Evolutionary conservation across 1,284 basidiomycete genomes (phyloP).

Genomic region (Taiwanofungus camphoratus): DNA sequence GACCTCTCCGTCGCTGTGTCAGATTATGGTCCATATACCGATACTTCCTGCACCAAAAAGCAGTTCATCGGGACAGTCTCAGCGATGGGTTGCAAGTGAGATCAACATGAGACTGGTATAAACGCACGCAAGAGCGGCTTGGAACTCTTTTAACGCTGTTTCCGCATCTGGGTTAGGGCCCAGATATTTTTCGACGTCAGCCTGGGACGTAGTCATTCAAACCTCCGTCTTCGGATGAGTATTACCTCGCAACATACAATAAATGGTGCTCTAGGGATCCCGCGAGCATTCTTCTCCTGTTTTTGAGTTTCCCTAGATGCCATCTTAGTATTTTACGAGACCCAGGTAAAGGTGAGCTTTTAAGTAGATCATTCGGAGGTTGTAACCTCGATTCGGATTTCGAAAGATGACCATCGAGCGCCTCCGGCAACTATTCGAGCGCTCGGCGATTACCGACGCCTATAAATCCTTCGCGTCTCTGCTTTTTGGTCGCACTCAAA

Average conservation of each 20-base stretch:
- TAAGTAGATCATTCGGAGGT: too few species aligned
- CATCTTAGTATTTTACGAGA: constrained; percentile 17
- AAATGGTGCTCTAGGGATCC: constrained; percentile 93
- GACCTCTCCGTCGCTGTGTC: constrained; percentile 69
- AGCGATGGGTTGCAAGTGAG: constrained; percentile 10
- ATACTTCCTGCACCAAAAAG: constrained; percentile 75
- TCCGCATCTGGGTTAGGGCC: constrained; percentile 80
- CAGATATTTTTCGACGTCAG: constrained; percentile 84
- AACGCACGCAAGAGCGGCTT: constrained; percentile 88
- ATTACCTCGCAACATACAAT: constrained; percentile 58
- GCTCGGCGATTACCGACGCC: too few species aligned
- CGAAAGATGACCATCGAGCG: too few species aligned
- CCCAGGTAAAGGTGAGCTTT: too few species aligned
- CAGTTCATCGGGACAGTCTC: neutral
- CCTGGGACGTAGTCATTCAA: constrained; percentile 35
- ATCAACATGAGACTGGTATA: constrained; percentile 8
- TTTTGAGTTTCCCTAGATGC: constrained; percentile 8
- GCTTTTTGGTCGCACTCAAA: too few species aligned
- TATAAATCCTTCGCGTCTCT: too few species aligned
- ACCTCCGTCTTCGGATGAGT: neutral
- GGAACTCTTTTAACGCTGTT: constrained; percentile 75
- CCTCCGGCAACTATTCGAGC: too few species aligned
- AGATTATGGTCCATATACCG: constrained; percentile 95
- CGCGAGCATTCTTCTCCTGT: constrained; percentile 78
- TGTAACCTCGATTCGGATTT: too few species aligned